Conservation (phyloP, 2,329 filamentous ascomycete genomes). For the Pseudonectria foliicola region DNA sequence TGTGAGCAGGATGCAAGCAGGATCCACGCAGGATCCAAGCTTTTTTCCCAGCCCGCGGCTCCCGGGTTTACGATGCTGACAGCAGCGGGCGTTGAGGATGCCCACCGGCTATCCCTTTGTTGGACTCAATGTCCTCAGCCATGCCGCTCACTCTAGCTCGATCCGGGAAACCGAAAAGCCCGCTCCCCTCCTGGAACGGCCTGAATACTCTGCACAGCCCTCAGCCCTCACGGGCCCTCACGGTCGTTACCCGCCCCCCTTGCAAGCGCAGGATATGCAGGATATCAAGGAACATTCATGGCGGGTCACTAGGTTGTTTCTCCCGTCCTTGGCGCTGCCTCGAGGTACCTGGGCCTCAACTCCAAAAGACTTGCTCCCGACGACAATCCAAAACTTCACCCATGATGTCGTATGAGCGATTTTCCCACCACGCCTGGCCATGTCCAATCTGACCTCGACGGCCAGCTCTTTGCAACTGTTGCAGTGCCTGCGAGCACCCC, state of each 20-base stretch:
- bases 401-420: slow-evolving; percentile 12
- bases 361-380: slow-evolving; percentile 7
- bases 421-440: slow-evolving; percentile 3
- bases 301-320: slow-evolving; percentile 14
- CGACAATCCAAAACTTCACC: slow-evolving; percentile 10
- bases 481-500: too few species aligned
- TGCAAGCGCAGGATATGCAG: too few species aligned
- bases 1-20: too few species aligned
- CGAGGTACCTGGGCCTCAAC: slow-evolving; percentile 8
- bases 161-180: slow-evolving; percentile 6
- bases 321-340: slow-evolving; percentile 6
- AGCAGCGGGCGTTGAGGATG: too few species aligned
- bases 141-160: slow-evolving; percentile 6
- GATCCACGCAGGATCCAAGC: too few species aligned
- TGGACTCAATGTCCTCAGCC: slow-evolving; percentile 2
- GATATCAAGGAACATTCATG: slow-evolving; percentile 11
- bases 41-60: too few species aligned
- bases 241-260: too few species aligned
- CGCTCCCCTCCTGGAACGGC: slow-evolving; percentile 2
- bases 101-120: neutral
- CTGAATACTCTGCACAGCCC: slow-evolving; percentile 3
- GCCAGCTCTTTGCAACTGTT: too few species aligned
- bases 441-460: too few species aligned
- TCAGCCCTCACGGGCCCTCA: neutral
- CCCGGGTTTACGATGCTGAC: too few species aligned